Base-by-base conservation (phyloP, 129 eudicot genomes). In the Scalesia atractyloides region DNA sequence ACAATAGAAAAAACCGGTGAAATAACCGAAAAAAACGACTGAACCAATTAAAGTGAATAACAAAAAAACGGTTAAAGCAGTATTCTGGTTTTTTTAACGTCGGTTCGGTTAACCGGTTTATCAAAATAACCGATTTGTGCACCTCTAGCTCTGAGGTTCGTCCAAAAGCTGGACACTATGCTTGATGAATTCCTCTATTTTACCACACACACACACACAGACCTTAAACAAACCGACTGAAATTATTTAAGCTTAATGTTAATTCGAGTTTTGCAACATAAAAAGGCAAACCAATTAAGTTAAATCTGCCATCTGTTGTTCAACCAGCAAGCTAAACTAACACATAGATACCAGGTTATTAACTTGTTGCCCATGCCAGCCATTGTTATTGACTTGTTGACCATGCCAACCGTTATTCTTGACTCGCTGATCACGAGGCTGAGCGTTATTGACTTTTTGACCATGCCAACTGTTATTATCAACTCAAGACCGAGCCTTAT, bases 401-500 rank as follows among this genome's bases (percentile, higher is more conserved):
- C 78, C 73, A 71, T 47, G 39, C 14, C 7, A 24, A 17, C 59
- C 69, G 1, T 33, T 47, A 6, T 36, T 39, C 30, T 46, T 69
- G 57, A 77, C 60, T 56, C 4, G 49, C 49, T 26, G 49, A 65
- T 50, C 79, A 70, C 14, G 34, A 24, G 10, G 48, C 26, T 50
- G 3, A 9, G 68, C 51, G 19, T 18, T 24, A 24, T 68, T 69
- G 73, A 69, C 80, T 56, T 56, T 70, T 54, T 56, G 68, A 75
- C 37, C 58, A 47, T 18, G 69, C 24, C 47, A 22, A 68, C 68
- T 53, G 2, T 51, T 51, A 43, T 64, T 50, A 41, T 12, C 53
- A 2, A 18, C 24, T 73, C 80, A 88, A 34, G 75, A 76, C 80
- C 80, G 87, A 39, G 84, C 54, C 68, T 70, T 82, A 80, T 83